Percentiles rank a stretch among this genome's conserved stretches.
These are phyloP conservation scores for Trichophyton mentagrophytes DNA, from an alignment of 2,329 filamentous ascomycete genomes.

Conservation along the genomic window DNA sequence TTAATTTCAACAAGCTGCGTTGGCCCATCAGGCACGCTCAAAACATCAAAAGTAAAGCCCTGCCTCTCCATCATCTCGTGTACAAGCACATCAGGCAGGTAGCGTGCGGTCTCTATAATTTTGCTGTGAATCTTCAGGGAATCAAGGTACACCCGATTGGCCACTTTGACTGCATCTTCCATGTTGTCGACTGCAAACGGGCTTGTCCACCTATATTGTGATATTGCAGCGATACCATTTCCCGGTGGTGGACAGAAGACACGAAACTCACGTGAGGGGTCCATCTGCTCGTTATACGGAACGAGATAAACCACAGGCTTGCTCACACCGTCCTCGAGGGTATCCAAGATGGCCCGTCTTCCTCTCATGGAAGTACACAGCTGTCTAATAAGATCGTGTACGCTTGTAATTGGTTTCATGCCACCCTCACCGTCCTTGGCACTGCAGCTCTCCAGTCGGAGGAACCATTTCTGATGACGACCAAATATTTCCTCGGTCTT, in stretches of 20 bases:
- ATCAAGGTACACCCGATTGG: background rate
- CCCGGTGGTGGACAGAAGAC: constrained; percentile 32
- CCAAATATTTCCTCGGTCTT: constrained; percentile 23
- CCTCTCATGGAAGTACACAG: constrained; percentile 31
- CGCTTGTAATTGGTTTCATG: constrained; percentile 18
- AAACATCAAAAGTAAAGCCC: constrained; percentile 35
- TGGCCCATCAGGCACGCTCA: constrained; percentile 22
- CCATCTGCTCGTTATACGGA: constrained; percentile 32
- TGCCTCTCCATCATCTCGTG: constrained; percentile 19
- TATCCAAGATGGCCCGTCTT: constrained; percentile 23
- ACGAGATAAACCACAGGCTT: constrained; percentile 28
- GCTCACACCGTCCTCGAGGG: constrained; percentile 11
- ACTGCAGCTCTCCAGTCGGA: background rate
- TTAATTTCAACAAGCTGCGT: constrained; percentile 35
- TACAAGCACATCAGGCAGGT: constrained; percentile 17
- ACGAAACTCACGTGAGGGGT: constrained; percentile 29
- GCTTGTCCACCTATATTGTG: background rate
- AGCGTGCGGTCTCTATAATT: background rate
- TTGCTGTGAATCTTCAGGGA: background rate
- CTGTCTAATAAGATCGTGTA: constrained; percentile 25
- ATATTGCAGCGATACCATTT: background rate
- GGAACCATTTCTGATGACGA: background rate
- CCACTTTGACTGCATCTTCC: background rate
- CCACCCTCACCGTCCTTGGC: constrained; percentile 26
- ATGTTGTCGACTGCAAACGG: background rate